Percentiles rank a stretch among this genome's conserved stretches.
phyloP scores from a whole-genome alignment of 768 basidiomycete genomes.

The Tephrocybe rancida region DNA sequence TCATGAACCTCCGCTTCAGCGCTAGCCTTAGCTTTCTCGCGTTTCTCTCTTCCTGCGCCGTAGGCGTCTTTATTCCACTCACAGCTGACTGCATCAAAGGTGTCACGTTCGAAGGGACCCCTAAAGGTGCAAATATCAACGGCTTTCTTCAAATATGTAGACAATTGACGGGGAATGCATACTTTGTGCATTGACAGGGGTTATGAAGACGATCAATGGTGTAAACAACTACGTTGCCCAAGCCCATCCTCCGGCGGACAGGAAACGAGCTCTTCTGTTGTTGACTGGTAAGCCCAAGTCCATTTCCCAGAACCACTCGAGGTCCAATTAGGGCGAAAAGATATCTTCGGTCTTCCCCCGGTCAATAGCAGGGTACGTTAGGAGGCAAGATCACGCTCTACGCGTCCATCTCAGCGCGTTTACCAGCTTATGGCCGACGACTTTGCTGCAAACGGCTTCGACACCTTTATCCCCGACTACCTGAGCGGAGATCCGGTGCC shows the following conservation, averaged over 20 bases:
- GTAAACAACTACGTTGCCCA: constrained; percentile 15
- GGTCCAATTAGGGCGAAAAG: too few species aligned
- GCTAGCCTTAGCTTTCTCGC: too few species aligned
- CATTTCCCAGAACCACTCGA: too few species aligned
- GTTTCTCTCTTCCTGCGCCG: background rate
- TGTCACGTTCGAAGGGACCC: constrained; percentile 18
- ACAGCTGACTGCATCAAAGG: constrained; percentile 17
- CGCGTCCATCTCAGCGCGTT: background rate
- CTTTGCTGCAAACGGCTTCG: constrained; percentile 20
- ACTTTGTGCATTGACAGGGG: constrained; percentile 2
- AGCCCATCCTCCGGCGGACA: constrained; percentile 9
- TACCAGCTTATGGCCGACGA: constrained; percentile 21
- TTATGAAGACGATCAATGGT: constrained; percentile 15
- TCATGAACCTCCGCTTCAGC: constrained; percentile 8
- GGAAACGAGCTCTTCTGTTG: constrained; percentile 12
- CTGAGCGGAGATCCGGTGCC: constrained; percentile 20
- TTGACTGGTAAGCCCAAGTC: constrained; percentile 14
- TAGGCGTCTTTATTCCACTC: constrained; percentile 8
- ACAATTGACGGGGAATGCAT: too few species aligned
- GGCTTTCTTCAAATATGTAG: too few species aligned
- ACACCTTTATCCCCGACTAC: constrained; percentile 21
- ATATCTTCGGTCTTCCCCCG: constrained; percentile 18
- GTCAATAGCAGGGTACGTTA: constrained; percentile 20
- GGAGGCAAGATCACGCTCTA: too few species aligned
- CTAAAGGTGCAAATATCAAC: constrained; percentile 10